These are phyloP conservation scores for Lipomyces sp. DNA, from an alignment of 805 yeast species.

Conservation along the genomic window DNA sequence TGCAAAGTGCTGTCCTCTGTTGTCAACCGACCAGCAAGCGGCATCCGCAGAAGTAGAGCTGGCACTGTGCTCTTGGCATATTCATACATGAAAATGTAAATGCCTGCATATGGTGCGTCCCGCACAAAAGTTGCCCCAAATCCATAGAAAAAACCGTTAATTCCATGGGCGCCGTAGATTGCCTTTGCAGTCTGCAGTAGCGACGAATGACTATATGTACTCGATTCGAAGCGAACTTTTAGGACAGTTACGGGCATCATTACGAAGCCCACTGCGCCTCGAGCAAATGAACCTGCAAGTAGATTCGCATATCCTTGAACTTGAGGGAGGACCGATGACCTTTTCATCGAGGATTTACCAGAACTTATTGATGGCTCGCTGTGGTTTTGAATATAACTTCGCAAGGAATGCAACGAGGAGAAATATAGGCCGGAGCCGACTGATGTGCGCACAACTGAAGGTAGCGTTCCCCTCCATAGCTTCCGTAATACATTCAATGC, in stretches of 20 bases:
- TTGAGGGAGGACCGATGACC: conserved; percentile 65
- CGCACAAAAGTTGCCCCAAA: conserved; percentile 83
- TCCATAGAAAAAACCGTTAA: conserved; percentile 81
- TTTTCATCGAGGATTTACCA: conserved; percentile 20
- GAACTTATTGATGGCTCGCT: neutral
- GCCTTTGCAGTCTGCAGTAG: conserved; percentile 62
- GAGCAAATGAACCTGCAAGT: conserved; percentile 72
- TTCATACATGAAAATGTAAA: conserved; percentile 86
- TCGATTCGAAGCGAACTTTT: conserved; percentile 87
- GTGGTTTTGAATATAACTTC: conserved; percentile 44
- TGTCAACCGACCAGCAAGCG: neutral
- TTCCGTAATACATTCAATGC: conserved; percentile 32
- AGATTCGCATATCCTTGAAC: conserved; percentile 72
- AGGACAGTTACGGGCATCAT: conserved; percentile 95
- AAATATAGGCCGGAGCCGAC: conserved; percentile 88
- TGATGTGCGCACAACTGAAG: conserved; percentile 88
- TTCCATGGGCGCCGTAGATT: conserved; percentile 59
- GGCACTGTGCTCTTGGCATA: conserved; percentile 66
- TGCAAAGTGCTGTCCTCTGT: conserved; percentile 3
- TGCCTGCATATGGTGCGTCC: conserved; percentile 96
- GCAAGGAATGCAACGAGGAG: conserved; percentile 65
- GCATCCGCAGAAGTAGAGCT: conserved; percentile 42
- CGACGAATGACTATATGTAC: conserved; percentile 69
- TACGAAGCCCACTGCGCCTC: conserved; percentile 80
- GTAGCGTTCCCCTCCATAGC: conserved; percentile 92